phyloP scores from a whole-genome alignment of 805 yeast genomes.

The Starmerella stigmatis region DNA sequence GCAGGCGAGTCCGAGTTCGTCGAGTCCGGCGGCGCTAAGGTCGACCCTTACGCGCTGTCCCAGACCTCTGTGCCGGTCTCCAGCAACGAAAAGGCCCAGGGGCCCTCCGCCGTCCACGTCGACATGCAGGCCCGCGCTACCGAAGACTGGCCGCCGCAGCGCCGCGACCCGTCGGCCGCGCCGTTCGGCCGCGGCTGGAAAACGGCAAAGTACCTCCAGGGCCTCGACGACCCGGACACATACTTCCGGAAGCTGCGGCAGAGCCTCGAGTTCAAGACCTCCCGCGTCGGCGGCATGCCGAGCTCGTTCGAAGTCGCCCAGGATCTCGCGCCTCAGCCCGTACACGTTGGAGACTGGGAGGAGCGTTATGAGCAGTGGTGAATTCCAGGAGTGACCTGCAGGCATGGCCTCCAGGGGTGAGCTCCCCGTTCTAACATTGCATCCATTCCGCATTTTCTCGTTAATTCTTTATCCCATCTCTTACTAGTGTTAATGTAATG shows the following conservation, averaged over 20 bases:
- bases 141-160: slow-evolving; percentile 15
- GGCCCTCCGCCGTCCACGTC: not conserved
- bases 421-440: too few relatives aligned
- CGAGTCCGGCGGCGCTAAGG: not conserved
- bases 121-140: not conserved
- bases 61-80: not conserved
- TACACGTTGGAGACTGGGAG: slow-evolving; percentile 21
- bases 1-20: slow-evolving; percentile 14
- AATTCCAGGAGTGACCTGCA: too few relatives aligned
- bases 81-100: not conserved
- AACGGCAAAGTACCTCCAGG: slow-evolving; percentile 6
- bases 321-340: slow-evolving; percentile 12
- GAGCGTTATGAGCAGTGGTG: slow-evolving; percentile 23
- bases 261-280: slow-evolving; percentile 7
- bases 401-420: too few relatives aligned
- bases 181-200: slow-evolving; percentile 2
- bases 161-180: slow-evolving; percentile 1
- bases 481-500: too few relatives aligned
- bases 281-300: not conserved
- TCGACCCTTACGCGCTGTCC: slow-evolving; percentile 8
- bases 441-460: too few relatives aligned
- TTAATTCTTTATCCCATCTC: too few relatives aligned
- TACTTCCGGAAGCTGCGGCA: slow-evolving; percentile 18
- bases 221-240: slow-evolving; percentile 23
- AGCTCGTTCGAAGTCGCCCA: slow-evolving; percentile 21